These are phyloP conservation scores for Oehlia diaphana DNA, from an alignment of 192 early-diverging fungal species.

Conservation along the genomic window DNA sequence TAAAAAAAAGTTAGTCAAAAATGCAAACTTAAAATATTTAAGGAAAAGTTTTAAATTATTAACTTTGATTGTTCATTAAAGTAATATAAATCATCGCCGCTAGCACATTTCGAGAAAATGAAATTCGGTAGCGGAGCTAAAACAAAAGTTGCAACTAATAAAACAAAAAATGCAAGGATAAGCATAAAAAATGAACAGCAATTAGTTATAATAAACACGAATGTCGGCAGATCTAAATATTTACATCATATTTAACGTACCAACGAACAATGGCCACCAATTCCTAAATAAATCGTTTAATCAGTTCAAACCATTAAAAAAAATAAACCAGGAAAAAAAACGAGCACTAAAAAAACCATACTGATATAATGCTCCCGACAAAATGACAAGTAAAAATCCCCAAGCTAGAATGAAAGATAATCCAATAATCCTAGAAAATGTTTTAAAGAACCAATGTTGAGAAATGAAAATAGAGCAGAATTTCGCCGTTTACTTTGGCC, in stretches of 20 bases:
- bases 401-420: not conserved
- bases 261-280: slow-evolving; percentile 9
- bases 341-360: not conserved
- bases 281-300: not conserved
- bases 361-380: not conserved
- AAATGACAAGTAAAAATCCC: not conserved
- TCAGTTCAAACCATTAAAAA: not conserved
- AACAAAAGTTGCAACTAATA: not conserved
- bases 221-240: not conserved
- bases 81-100: not conserved
- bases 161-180: too few species aligned
- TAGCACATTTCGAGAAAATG: not conserved
- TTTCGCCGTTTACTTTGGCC: not conserved
- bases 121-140: not conserved
- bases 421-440: not conserved
- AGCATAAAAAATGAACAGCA: not conserved
- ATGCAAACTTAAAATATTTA: not conserved
- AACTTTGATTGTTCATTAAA: not conserved
- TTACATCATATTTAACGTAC: not conserved
- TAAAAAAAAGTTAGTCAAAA: not conserved
- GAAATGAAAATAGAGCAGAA: not conserved
- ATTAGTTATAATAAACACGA: not conserved
- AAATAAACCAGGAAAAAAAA: not conserved
- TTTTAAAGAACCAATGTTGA: not conserved
- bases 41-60: not conserved